Evolutionary conservation across 2,329 filamentous ascomycete genomes (phyloP).

Genomic region (Penicillium sp.): DNA sequence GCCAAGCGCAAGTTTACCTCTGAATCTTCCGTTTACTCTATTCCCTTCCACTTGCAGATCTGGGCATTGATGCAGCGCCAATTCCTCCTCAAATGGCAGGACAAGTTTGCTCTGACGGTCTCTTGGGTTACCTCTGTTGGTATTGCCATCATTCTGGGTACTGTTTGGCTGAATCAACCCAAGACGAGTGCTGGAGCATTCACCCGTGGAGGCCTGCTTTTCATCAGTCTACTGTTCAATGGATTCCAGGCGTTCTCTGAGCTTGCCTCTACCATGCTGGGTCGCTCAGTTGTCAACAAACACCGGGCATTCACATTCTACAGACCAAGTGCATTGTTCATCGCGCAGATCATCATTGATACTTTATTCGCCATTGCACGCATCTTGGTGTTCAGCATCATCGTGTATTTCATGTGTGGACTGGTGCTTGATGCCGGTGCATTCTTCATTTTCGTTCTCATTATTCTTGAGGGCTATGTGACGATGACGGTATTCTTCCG

Average conservation of each 20-base stretch:
- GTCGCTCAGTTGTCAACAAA: conserved; percentile 77
- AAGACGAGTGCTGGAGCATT: conserved; percentile 69
- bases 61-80: conserved; percentile 83
- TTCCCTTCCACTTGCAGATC: conserved; percentile 80
- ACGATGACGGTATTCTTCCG: conserved; percentile 78
- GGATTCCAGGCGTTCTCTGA: conserved; percentile 85
- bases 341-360: conserved; percentile 80
- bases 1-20: conserved; percentile 74
- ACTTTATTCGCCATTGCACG: conserved; percentile 70
- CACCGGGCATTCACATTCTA: conserved; percentile 83
- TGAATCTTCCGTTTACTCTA: conserved; percentile 75
- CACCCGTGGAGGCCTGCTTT: conserved; percentile 78
- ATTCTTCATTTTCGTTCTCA: conserved; percentile 75
- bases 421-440: conserved; percentile 69
- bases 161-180: conserved; percentile 73
- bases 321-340: conserved; percentile 77
- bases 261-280: conserved; percentile 72
- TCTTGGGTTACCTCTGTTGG: conserved; percentile 72
- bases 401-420: conserved; percentile 78
- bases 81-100: conserved; percentile 83
- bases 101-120: conserved; percentile 74
- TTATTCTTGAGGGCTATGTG: conserved; percentile 69
- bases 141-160: conserved; percentile 77
- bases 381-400: conserved; percentile 71
- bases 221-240: conserved; percentile 79